Conservation (phyloP, 495 filamentous ascomycete genomes). For the Aspergillus taichungensis region DNA sequence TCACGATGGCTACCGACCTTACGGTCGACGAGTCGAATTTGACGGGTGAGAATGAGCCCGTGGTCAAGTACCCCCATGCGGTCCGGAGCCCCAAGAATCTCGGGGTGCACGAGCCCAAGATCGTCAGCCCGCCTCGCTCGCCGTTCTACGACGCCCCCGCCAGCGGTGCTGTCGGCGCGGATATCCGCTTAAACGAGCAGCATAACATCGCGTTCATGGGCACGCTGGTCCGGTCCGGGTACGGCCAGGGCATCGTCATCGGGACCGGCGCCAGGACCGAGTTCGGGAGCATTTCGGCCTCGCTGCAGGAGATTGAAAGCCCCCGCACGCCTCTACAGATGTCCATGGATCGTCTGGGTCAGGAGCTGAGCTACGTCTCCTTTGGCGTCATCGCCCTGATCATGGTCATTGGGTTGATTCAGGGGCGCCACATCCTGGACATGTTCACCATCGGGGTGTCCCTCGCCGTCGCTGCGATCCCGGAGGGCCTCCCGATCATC, state of each 20-base stretch:
- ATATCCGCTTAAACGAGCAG: slow-evolving; percentile 56
- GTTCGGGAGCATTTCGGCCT: slow-evolving; percentile 93
- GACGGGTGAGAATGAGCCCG: slow-evolving; percentile 93
- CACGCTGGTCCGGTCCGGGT: slow-evolving; percentile 89
- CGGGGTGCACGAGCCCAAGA: slow-evolving; percentile 14
- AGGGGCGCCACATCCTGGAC: slow-evolving; percentile 81
- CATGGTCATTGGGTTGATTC: slow-evolving; percentile 75
- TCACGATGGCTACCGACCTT: slow-evolving; percentile 78
- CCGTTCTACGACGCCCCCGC: slow-evolving; percentile 54
- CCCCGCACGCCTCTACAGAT: slow-evolving; percentile 87
- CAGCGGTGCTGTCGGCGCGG: slow-evolving; percentile 52
- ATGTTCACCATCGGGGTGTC: slow-evolving; percentile 98
- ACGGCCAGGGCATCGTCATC: slow-evolving; percentile 92
- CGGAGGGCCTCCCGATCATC: slow-evolving; percentile 94
- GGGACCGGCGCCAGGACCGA: slow-evolving; percentile 87
- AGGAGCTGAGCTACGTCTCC: slow-evolving; percentile 90
- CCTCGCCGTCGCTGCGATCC: slow-evolving; percentile 92
- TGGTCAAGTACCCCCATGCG: slow-evolving; percentile 63
- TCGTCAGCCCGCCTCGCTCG: slow-evolving; percentile 38
- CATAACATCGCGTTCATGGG: slow-evolving; percentile 97
- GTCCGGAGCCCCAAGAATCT: slow-evolving; percentile 25
- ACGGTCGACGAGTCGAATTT: slow-evolving; percentile 96
- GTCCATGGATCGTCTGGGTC: slow-evolving; percentile 93
- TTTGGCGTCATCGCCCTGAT: slow-evolving; percentile 93
- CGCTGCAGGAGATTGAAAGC: slow-evolving; percentile 86